Base-by-base conservation (phyloP, 768 basidiomycete genomes). In the Leucosporidium creatinivorum region DNA sequence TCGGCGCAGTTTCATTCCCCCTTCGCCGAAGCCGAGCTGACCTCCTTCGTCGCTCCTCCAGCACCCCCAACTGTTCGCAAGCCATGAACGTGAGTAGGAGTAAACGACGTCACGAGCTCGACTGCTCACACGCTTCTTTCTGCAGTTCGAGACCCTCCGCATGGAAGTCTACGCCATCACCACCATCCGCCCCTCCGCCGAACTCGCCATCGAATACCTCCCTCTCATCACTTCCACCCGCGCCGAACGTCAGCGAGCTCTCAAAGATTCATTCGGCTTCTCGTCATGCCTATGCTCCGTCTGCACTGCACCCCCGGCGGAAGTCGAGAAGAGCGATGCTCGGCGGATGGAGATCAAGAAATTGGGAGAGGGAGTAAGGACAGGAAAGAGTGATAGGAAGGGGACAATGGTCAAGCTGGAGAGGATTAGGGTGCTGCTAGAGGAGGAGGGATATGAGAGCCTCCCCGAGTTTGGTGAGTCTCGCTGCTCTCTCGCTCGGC, bases 151-250 rank as follows among this genome's bases (percentile, higher is more conserved):
- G 33, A 72, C 67, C 19, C 62, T 72, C 58, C 65, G 67, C 33
- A 69, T 74, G 65, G 68, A 71, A 33, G 63, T 74, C n/a, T 71
- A 62, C 65, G 62, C 73, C 26, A 59, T 65, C 23, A 23, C 62
- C 6, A 9, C 23, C 25, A 60, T 72, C 36, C 48, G 62, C 31
- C 0, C 47, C n/a, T 61, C 55, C 26, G 21, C 59, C 1, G 73
- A 74, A 39, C n/a, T 74, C 62, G 62, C 65, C 18, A 74, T 74
- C 67, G 67, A 66, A 21, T 74, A 74, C 67, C 23, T 63, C 23
- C 70, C 70, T 19, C 31, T 68, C 21, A 60, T 72, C 44, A 57
- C 65, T 7, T 21, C 7, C n/a, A 61, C 61, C n/a, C 28, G 39
- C 25, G 30, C 48, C 19, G 67, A 68, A 49, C 70, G 70, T 1